These are phyloP conservation scores for Fusarium palustre DNA, from an alignment of 2,329 filamentous ascomycete species.

Conservation along the genomic window DNA sequence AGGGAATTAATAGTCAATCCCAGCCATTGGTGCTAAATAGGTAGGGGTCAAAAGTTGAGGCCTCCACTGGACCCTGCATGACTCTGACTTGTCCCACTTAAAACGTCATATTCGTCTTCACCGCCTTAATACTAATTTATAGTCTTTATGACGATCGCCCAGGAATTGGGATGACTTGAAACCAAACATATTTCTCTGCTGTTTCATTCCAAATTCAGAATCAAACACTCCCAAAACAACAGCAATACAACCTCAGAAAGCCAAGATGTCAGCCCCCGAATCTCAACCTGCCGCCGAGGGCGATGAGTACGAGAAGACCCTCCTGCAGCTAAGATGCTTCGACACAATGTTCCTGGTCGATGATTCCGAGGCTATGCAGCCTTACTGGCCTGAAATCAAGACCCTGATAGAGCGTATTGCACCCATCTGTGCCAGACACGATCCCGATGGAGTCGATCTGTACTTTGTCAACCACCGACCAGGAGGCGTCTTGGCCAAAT, in stretches of 20 bases:
- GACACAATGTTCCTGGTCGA: constrained; percentile 24
- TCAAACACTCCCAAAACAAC: not conserved
- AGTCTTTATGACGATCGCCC: not conserved
- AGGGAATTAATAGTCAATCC: not conserved
- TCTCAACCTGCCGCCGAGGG: constrained; percentile 3
- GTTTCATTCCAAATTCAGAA: not conserved
- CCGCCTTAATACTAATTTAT: constrained; percentile 10
- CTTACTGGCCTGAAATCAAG: constrained; percentile 24
- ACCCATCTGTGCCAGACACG: constrained; percentile 18
- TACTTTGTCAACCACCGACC: constrained; percentile 25
- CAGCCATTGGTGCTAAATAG: not conserved
- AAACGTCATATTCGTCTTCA: constrained; percentile 10
- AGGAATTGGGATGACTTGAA: not conserved
- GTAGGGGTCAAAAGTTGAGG: not conserved
- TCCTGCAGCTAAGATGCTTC: constrained; percentile 19
- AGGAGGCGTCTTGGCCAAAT: constrained; percentile 12
- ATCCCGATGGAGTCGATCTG: constrained; percentile 17
- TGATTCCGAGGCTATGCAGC: constrained; percentile 20
- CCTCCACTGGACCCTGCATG: not conserved
- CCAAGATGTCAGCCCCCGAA: constrained; percentile 1
- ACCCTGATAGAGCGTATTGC: constrained; percentile 24
- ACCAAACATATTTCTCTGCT: not conserved
- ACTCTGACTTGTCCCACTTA: constrained; percentile 1
- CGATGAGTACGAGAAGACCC: constrained; percentile 15
- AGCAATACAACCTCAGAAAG: not conserved